Conservation (phyloP, 768 basidiomycete species). For the Collybiopsis confluens region DNA sequence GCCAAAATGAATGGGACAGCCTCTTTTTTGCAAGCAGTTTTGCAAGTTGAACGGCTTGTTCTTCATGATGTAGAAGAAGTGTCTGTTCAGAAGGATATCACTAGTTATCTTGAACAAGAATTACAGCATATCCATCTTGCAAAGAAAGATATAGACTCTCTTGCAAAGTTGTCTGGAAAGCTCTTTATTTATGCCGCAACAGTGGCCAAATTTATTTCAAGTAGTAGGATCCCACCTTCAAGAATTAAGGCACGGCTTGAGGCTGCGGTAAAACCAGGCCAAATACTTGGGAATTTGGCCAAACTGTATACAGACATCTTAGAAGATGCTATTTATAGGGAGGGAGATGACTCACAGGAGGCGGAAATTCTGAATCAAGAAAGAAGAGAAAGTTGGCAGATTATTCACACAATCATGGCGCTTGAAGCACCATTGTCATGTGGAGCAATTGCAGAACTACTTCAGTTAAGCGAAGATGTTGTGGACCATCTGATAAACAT, state of each 20-base stretch:
- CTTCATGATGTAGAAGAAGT: not conserved
- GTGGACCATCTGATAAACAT: not conserved
- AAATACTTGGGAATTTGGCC: not conserved
- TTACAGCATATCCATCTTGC: not conserved
- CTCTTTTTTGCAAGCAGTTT: no score
- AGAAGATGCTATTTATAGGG: not conserved
- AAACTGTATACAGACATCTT: not conserved
- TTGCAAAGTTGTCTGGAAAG: not conserved
- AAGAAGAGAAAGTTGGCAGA: not conserved
- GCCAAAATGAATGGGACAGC: not conserved
- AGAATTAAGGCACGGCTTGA: not conserved
- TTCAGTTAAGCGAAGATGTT: not conserved
- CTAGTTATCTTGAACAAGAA: not conserved
- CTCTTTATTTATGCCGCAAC: constrained; percentile 7
- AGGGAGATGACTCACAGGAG: no score
- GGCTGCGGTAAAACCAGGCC: not conserved
- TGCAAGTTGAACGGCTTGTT: not conserved
- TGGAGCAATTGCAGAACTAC: not conserved
- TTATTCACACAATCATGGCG: constrained; percentile 1
- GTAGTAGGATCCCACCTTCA: not conserved
- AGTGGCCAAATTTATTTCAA: not conserved
- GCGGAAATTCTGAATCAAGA: no score
- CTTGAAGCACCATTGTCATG: not conserved
- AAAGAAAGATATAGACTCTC: not conserved
- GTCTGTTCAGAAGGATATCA: not conserved